Base-by-base conservation (phyloP, 1,284 basidiomycete species). In the Cryptococcus wingfieldii region DNA sequence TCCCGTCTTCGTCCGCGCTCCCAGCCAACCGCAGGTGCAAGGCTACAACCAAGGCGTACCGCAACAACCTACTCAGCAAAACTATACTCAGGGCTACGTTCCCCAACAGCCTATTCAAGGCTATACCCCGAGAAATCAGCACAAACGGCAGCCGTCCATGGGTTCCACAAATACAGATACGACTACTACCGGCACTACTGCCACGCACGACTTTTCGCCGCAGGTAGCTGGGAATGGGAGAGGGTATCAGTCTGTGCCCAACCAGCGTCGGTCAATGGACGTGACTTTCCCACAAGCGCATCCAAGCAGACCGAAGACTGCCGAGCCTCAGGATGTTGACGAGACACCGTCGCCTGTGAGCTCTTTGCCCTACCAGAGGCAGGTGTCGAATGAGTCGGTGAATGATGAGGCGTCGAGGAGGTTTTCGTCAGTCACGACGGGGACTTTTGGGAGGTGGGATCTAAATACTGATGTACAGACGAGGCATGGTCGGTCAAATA, bases 391-490 rank as follows among this genome's bases (percentile, higher is more conserved):
- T 10, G 31, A 34, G 31, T 34, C 4, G 31, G 6, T 34, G 31
- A 34, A 61, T 38, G 58, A 58, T 25, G 47, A 50, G 34, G 49
- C 47, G 6, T 38, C 42, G 25, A 62, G 60, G 18, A 45, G 67
- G n/a, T 64, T 54, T 38, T 68, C 67, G 19, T 64, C 59, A 3
- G 56, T 18, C 5, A 71, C 69, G 18, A 59, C 53, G n/a, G 66
- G 55, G 16, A 71, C 69, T 2, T 71, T 71, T 56, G 69, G 69
- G 2, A 41, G 50, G n/a, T 66, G 67, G 66, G 67, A 69, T 57
- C 27, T 46, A 5, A 27, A 27, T 46, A 25, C 27, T 12, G 19
- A 10, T 9, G 27, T 25, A 25, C 13, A 18, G 16, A 46, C 27
- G 10, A 46, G 18, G 16, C 45, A 46, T 46, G 16, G 27, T 7